Evolutionary conservation across 2,329 filamentous ascomycete species (phyloP).

Genomic region (Penicillium sp.): DNA sequence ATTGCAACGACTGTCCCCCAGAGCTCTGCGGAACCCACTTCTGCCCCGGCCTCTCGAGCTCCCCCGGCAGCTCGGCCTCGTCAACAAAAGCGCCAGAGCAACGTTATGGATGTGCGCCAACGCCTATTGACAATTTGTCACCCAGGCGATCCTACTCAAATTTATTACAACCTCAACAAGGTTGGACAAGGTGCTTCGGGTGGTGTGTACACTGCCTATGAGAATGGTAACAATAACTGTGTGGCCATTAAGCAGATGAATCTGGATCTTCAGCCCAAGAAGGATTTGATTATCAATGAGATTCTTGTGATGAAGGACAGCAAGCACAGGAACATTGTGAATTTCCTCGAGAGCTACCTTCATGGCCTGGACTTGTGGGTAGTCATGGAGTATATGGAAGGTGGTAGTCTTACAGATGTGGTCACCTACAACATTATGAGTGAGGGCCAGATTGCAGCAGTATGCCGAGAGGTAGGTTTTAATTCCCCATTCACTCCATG

Average conservation of each 20-base stretch:
- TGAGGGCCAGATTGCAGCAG: slow-evolving; percentile 93
- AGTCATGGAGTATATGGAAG: slow-evolving; percentile 99
- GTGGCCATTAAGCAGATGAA: slow-evolving; percentile 99
- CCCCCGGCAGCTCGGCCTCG: slow-evolving; percentile 67
- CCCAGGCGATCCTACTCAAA: slow-evolving; percentile 81
- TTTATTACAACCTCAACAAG: slow-evolving; percentile 86
- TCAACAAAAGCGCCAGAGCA: slow-evolving; percentile 76
- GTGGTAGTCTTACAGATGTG: slow-evolving; percentile 93
- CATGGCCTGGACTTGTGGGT: slow-evolving; percentile 93
- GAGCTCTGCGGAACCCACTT: slow-evolving; percentile 21
- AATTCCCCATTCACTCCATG: neutral
- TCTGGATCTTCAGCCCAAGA: slow-evolving; percentile 96
- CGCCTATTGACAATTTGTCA: slow-evolving; percentile 88
- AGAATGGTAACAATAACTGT: slow-evolving; percentile 77
- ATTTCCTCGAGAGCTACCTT: slow-evolving; percentile 97
- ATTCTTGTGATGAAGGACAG: slow-evolving; percentile 99
- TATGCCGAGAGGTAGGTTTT: slow-evolving; percentile 73
- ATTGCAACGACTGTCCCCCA: slow-evolving; percentile 42
- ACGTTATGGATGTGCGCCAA: slow-evolving; percentile 75
- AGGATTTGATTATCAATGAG: slow-evolving; percentile 98
- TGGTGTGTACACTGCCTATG: slow-evolving; percentile 89
- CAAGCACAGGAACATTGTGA: slow-evolving; percentile 97
- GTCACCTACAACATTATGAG: slow-evolving; percentile 99
- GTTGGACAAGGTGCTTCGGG: slow-evolving; percentile 97
- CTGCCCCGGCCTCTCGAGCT: slow-evolving; percentile 41